These are phyloP conservation scores for Naganishia antarctica DNA, from an alignment of 768 basidiomycete genomes.

Conservation along the genomic window DNA sequence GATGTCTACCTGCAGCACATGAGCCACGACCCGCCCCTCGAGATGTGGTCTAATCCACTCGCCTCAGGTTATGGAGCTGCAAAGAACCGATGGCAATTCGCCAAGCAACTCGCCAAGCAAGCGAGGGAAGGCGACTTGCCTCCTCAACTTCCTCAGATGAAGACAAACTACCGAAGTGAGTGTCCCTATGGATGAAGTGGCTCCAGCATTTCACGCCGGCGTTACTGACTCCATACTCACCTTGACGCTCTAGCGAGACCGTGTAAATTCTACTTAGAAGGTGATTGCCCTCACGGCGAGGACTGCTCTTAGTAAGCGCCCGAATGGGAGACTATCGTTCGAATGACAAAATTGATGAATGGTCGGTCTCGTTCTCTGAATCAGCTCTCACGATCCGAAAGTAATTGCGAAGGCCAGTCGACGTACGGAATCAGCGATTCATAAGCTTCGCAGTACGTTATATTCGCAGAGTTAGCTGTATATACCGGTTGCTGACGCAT, in stretches of 20 bases:
- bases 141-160: constrained; percentile 24
- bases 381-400: constrained; percentile 20
- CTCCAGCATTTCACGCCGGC: background rate
- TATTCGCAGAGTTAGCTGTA: background rate
- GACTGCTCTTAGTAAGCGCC: constrained; percentile 37
- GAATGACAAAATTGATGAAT: too few species aligned
- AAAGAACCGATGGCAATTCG: background rate
- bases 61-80: background rate
- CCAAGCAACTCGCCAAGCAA: constrained; percentile 5
- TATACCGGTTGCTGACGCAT: background rate
- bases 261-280: constrained; percentile 44
- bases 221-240: constrained; percentile 10
- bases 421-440: background rate
- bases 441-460: constrained; percentile 3
- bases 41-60: constrained; percentile 5
- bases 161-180: constrained; percentile 46
- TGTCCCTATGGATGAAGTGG: background rate
- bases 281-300: constrained; percentile 44
- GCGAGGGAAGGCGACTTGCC: constrained; percentile 17
- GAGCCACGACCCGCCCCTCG: background rate
- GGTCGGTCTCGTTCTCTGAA: background rate
- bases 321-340: too few species aligned
- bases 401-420: background rate
- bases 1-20: background rate
- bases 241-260: constrained; percentile 30